These are phyloP conservation scores for Aspergillus sclerotialis DNA, from an alignment of 2,329 filamentous ascomycete species.

Conservation along the genomic window DNA sequence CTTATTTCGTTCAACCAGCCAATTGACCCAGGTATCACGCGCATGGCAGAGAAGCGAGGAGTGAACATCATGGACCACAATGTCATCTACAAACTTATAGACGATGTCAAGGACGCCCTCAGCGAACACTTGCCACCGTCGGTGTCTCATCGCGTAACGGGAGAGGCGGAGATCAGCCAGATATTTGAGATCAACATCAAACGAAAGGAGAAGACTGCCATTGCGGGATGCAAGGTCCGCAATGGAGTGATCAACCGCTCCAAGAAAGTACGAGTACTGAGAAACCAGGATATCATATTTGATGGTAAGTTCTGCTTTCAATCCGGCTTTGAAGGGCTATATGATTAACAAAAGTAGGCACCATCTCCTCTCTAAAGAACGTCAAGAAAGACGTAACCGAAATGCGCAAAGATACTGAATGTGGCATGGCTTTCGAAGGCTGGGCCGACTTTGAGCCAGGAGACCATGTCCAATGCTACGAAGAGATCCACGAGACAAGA, in stretches of 20 bases:
- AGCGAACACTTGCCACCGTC: slow-evolving; percentile 62
- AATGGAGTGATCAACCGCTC: slow-evolving; percentile 67
- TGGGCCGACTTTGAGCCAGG: slow-evolving; percentile 75
- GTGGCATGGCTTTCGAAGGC: slow-evolving; percentile 74
- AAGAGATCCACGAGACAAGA: slow-evolving; percentile 69
- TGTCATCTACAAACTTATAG: slow-evolving; percentile 49
- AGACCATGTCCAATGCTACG: slow-evolving; percentile 82
- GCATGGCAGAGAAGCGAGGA: slow-evolving; percentile 61
- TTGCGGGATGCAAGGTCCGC: slow-evolving; percentile 81
- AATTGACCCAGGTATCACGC: slow-evolving; percentile 60
- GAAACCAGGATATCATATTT: slow-evolving; percentile 64
- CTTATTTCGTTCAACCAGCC: slow-evolving; percentile 82
- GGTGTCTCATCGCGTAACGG: slow-evolving; percentile 64
- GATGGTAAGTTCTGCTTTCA: slow-evolving; percentile 59
- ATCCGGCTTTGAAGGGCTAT: not conserved
- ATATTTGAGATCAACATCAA: slow-evolving; percentile 79
- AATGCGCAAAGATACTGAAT: slow-evolving; percentile 90
- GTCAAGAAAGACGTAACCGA: slow-evolving; percentile 85
- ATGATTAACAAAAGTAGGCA: slow-evolving; percentile 48
- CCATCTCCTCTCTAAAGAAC: slow-evolving; percentile 75
- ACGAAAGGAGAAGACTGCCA: slow-evolving; percentile 60
- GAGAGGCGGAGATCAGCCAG: slow-evolving; percentile 80
- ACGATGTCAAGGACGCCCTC: slow-evolving; percentile 50
- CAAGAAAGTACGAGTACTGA: slow-evolving; percentile 63
- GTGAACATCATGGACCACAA: slow-evolving; percentile 79